Evolutionary conservation across 2,329 filamentous ascomycete species (phyloP), one percentile per base, ranked within the genome.

Genomic region (Talaromyces sp.): DNA sequence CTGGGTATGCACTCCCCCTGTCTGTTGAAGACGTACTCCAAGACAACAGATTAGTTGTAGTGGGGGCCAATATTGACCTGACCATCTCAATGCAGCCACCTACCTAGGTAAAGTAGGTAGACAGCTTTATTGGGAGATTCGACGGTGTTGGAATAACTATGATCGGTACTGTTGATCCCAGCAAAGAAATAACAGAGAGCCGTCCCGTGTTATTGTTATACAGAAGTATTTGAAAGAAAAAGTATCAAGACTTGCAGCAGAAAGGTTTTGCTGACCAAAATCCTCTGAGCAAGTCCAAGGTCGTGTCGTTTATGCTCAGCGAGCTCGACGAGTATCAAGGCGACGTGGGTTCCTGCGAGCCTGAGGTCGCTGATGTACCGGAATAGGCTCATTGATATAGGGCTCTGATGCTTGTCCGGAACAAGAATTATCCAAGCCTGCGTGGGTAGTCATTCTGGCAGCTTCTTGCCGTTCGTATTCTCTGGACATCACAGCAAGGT

Each of bases 381-480:
- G 76, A 39, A 81, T 75, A 31, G 79, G 75, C 52, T 79, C 76
- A 66, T 81, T 81, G 69, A 81, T 80, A 66, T 78, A 81, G 0
- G 76, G 73, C 64, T 80, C 78, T 58, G 71, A 66, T 39, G 66
- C 61, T 27, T 71, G 69, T 24, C 62, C 70, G 65, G 64, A 64
- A 11, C 67, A 68, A 3, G 49, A 45, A 35, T 37, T 66, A 47
- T 72, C 68, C 54, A 65, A 62, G 47, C 65, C 67, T 57, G 68
- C 69, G n/a, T 74, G 71, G 22, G 70, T 73, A 10, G 73, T 69
- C 80, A 82, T 82, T 24, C 81, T 74, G 50, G 80, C 73, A 9
- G 81, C 78, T 65, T 81, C 80, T 66, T 82, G 79, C 60, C 73
- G 74, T 69, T 83, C 81, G 68, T 83, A 83, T 68, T 82, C 79